Evolutionary conservation across 257 asterid species (phyloP), one percentile per base, ranked within the genome.

Genomic region (Buddleja alternifolia): DNA sequence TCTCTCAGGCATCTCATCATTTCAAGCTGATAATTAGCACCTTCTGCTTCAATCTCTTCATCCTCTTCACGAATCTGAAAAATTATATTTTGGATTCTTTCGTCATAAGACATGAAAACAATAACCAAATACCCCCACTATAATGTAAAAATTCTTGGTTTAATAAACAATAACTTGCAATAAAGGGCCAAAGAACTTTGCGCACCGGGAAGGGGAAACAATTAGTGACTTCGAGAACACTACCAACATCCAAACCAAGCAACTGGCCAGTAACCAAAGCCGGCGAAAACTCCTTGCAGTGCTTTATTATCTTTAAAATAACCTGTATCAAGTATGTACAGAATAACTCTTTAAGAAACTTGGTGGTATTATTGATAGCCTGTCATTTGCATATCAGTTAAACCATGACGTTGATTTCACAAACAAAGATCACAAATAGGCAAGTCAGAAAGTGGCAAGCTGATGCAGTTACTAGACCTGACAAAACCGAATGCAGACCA

Each of bases 1-100:
- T 93, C 99, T 72, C 99, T 79, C 69, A 93, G 72, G 85, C 99
- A 93, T 75, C 99, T 84, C 99, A 93, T 93, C 99, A 93, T 87
- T 69, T 93, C 99, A 63, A 93, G 96, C 81, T 93, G 99, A 78
- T 93, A 93, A 80, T 88, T 93, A 61, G 97, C 96, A 74, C 99
- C 98, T 60, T 93, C 99, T 0, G 96, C 92, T 81, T 93, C 99
- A 48, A 88, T 72, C 88, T 93, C 99, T 75, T 93, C 99, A 72
- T 93, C 99, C 72, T 93, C 99, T 79, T 90, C 99, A 8, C 97
- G 90, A 54, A 85, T 82, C 98, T 93, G 74, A n/a, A 52, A 40
- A 41, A 64, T 55, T 24, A 4, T 16, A 58, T 44, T 19, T 44
- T 17, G 52, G 37, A 65, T 45, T n/a, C 58, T 1, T 10, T 48